These are phyloP conservation scores for Pseudohalonectria lignicola DNA, from an alignment of 2,329 filamentous ascomycete genomes.

Conservation along the genomic window DNA sequence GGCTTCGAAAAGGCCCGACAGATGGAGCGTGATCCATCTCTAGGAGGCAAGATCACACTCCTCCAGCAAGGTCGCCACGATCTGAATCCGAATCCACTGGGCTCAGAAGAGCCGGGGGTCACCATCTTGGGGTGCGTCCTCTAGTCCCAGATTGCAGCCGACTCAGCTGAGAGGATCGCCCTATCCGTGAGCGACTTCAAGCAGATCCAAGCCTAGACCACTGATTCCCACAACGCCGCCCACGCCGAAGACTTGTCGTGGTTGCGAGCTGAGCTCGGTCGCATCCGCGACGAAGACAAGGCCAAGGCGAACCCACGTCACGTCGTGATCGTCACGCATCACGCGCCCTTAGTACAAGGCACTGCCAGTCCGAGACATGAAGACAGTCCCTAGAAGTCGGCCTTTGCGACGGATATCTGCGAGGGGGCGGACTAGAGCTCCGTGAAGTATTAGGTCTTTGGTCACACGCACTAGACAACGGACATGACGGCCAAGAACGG, in stretches of 20 bases:
- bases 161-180: not conserved
- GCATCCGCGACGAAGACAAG: not conserved
- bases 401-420: not conserved
- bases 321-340: not conserved
- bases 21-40: not conserved
- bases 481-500: not conserved
- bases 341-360: not conserved
- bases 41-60: not conserved
- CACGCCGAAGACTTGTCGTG: not conserved
- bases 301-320: not conserved
- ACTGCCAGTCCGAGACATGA: not conserved
- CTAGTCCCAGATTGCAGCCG: not conserved
- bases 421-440: not conserved
- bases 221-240: not conserved
- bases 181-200: not conserved
- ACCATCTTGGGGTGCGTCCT: not conserved
- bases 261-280: not conserved
- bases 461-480: not conserved
- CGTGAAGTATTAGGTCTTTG: not conserved
- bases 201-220: not conserved
- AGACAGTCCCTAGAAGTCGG: not conserved
- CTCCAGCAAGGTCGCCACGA: not conserved
- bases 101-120: not conserved
- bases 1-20: not conserved
- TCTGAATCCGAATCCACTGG: not conserved